Conservation (phyloP, 768 basidiomycete genomes). For the Gloeopeniophorella convolvens region DNA sequence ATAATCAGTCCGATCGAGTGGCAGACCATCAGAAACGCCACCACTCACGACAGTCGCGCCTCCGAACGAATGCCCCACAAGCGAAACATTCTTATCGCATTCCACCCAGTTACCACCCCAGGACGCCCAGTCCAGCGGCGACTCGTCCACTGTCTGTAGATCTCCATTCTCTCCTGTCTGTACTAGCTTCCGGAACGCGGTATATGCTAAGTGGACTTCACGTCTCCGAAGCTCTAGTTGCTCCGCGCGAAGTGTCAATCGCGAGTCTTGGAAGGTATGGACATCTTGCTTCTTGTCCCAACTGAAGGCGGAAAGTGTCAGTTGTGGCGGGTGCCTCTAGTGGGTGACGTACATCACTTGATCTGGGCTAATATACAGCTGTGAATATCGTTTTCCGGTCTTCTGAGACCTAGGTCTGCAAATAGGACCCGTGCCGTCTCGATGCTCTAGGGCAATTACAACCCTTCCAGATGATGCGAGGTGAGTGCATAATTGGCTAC, state of each 20-base stretch:
- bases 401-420: constrained; percentile 33
- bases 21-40: background rate
- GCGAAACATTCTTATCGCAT: constrained; percentile 31
- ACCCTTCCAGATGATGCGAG: constrained; percentile 75
- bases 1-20: background rate
- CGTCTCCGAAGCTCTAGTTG: constrained; percentile 65
- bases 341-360: constrained; percentile 44
- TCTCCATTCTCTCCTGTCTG: constrained; percentile 16
- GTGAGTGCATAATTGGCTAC: constrained; percentile 61
- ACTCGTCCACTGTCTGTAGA: constrained; percentile 40
- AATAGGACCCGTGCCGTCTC: constrained; percentile 70
- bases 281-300: constrained; percentile 27
- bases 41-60: constrained; percentile 44
- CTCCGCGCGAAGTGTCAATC: constrained; percentile 47
- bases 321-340: background rate
- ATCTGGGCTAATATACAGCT: constrained; percentile 49
- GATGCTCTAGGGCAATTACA: constrained; percentile 77
- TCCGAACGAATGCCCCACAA: constrained; percentile 54
- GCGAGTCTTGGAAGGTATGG: constrained; percentile 20
- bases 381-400: constrained; percentile 28
- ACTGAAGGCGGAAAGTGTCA: constrained; percentile 12
- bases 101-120: constrained; percentile 27
- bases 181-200: constrained; percentile 53
- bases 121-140: constrained; percentile 43
- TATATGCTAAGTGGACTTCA: constrained; percentile 62